Conservation (phyloP, 2,329 filamentous ascomycete species). For the Pseudogymnoascus pannorum region DNA sequence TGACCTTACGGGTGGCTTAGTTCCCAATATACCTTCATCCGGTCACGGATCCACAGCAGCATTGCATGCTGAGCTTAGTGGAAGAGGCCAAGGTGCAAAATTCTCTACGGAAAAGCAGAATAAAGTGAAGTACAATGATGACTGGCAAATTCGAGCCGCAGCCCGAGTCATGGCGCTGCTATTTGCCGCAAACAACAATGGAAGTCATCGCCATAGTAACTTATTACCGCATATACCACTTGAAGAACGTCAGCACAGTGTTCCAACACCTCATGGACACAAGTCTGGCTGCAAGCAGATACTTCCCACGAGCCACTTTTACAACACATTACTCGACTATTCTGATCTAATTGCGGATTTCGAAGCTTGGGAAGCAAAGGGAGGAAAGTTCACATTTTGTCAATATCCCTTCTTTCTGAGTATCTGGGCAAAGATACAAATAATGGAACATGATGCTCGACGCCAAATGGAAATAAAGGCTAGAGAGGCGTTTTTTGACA, state of each 20-base stretch:
- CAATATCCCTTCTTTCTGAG: slow-evolving; percentile 89
- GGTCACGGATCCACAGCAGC: slow-evolving; percentile 54
- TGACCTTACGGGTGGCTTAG: slow-evolving; percentile 58
- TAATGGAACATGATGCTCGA: slow-evolving; percentile 79
- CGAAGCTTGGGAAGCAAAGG: slow-evolving; percentile 74
- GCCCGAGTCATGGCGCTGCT: slow-evolving; percentile 73
- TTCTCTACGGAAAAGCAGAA: slow-evolving; percentile 45
- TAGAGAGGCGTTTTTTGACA: slow-evolving; percentile 84
- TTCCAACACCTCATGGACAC: slow-evolving; percentile 27
- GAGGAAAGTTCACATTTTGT: slow-evolving; percentile 75
- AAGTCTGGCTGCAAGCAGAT: slow-evolving; percentile 54
- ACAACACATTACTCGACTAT: slow-evolving; percentile 79
- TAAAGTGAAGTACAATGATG: slow-evolving; percentile 63
- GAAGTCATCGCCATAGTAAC: slow-evolving; percentile 26
- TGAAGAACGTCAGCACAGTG: slow-evolving; percentile 17
- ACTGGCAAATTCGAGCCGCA: slow-evolving; percentile 83
- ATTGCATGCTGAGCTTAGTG: slow-evolving; percentile 68
- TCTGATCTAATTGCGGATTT: slow-evolving; percentile 82
- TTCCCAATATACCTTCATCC: slow-evolving; percentile 65
- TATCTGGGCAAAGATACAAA: slow-evolving; percentile 86
- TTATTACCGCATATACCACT: slow-evolving; percentile 28
- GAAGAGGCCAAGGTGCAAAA: slow-evolving; percentile 41
- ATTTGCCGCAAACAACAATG: slow-evolving; percentile 70
- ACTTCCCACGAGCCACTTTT: slow-evolving; percentile 76
- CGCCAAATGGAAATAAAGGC: slow-evolving; percentile 87